Conservation (phyloP, 495 filamentous ascomycete genomes). For the Chaetomidium leptoderma region DNA sequence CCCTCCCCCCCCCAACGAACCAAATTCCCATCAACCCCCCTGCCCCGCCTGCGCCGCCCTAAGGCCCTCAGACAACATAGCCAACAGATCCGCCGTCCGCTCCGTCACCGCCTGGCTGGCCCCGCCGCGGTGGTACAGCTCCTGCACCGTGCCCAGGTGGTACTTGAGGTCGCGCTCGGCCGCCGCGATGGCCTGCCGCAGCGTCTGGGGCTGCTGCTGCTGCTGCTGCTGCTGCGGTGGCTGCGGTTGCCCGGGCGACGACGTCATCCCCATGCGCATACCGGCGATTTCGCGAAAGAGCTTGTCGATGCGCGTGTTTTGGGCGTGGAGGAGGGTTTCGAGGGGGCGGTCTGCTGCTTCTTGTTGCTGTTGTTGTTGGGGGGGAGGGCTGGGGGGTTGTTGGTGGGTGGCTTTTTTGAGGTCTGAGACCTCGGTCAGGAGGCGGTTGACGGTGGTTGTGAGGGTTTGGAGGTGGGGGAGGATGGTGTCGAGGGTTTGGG, state of each 20-base stretch:
- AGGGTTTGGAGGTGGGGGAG: conserved; percentile 17
- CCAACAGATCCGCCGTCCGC: conserved; percentile 19
- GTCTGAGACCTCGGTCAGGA: conserved; percentile 18
- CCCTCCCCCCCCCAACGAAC: no score
- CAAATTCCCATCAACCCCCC: background rate
- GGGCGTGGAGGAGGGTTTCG: conserved; percentile 8
- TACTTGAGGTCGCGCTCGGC: conserved; percentile 23
- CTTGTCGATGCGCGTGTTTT: conserved; percentile 1
- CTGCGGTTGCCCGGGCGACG: conserved; percentile 14
- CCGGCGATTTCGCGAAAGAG: conserved; percentile 8
- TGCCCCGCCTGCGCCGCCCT: background rate
- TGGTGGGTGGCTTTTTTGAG: conserved; percentile 10
- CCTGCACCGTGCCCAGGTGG: conserved; percentile 17
- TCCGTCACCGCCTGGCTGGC: conserved; percentile 4
- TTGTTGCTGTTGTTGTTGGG: background rate
- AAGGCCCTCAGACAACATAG: background rate
- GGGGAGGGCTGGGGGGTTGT: background rate
- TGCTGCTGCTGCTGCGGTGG: background rate
- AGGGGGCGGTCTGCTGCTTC: background rate
- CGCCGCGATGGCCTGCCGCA: conserved; percentile 23
- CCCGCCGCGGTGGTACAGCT: conserved; percentile 14
- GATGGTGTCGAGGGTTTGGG: background rate
- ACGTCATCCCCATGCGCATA: no score
- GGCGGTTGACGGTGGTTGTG: background rate
- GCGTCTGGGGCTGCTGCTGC: conserved; percentile 13